Conservation (phyloP, 1,139 yeast species). For the Trichomonascaceae sp. region DNA sequence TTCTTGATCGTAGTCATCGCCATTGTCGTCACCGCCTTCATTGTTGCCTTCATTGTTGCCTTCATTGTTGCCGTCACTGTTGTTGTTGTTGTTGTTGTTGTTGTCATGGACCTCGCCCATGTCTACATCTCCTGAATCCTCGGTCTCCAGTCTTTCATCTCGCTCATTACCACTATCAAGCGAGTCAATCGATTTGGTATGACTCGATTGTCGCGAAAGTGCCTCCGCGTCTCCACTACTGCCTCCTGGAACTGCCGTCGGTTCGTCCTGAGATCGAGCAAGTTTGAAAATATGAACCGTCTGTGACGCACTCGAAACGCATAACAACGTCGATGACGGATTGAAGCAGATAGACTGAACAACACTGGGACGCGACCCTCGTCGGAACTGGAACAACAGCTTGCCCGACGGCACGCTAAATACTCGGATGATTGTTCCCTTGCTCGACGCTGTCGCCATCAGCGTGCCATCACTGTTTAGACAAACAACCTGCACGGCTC, state of each 20-base stretch:
- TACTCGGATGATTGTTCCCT: constrained; percentile 85
- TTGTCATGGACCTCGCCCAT: too few relatives aligned
- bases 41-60: not conserved
- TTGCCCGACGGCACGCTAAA: constrained; percentile 76
- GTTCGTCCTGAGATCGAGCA: constrained; percentile 2
- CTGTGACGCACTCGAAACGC: constrained; percentile 82
- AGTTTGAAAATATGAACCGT: constrained; percentile 81
- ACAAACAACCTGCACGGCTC: constrained; percentile 66
- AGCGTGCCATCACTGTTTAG: constrained; percentile 70
- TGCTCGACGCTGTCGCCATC: constrained; percentile 88
- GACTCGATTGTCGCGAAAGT: too few relatives aligned
- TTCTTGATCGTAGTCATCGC: not conserved
- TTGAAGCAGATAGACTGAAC: constrained; percentile 79
- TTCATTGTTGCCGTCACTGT: not conserved
- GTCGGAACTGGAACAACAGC: constrained; percentile 75
- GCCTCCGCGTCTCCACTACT: not conserved
- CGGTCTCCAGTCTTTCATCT: not conserved
- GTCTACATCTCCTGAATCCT: too few relatives aligned
- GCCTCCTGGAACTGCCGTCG: not conserved
- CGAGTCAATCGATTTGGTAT: not conserved
- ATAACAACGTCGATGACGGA: constrained; percentile 55
- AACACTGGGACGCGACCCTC: constrained; percentile 88
- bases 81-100: not conserved
- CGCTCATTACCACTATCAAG: not conserved
- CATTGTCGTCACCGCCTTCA: not conserved